phyloP scores from a whole-genome alignment of 1,139 yeast species.

The Debaryomyces singareniensis region DNA sequence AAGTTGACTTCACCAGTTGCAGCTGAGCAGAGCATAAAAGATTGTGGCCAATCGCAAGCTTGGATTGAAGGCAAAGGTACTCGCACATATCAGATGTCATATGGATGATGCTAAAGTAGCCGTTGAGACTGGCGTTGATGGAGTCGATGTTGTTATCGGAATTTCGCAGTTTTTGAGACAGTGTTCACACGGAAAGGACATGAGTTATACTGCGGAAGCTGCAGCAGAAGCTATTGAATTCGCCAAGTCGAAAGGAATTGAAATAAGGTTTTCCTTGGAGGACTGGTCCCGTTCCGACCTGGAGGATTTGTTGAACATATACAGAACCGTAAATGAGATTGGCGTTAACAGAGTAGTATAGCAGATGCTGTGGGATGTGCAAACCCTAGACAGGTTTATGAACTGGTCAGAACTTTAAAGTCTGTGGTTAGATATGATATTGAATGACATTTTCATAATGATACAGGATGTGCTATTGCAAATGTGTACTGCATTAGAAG shows the following conservation, averaged over 20 bases:
- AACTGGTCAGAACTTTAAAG: constrained; percentile 51
- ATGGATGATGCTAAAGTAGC: constrained; percentile 57
- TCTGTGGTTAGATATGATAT: constrained; percentile 52
- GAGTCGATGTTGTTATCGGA: constrained; percentile 55
- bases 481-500: constrained; percentile 57
- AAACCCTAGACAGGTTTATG: constrained; percentile 55
- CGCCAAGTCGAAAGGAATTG: constrained; percentile 53
- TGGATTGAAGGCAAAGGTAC: constrained; percentile 47
- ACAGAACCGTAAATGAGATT: constrained; percentile 51
- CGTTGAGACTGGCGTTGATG: constrained; percentile 56
- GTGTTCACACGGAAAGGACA: constrained; percentile 50
- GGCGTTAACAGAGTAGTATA: constrained; percentile 55
- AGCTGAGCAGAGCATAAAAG: constrained; percentile 48
- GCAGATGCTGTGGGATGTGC: constrained; percentile 62
- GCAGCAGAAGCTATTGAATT: constrained; percentile 54
- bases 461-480: constrained; percentile 58
- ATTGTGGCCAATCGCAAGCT: constrained; percentile 55
- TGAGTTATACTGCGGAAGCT: constrained; percentile 45
- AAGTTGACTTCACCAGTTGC: constrained; percentile 57
- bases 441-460: constrained; percentile 57
- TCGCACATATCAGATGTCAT: constrained; percentile 55
- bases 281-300: constrained; percentile 55
- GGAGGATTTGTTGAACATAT: constrained; percentile 51
- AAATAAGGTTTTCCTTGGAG: constrained; percentile 51
- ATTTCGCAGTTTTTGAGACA: constrained; percentile 50